Base-by-base conservation (phyloP, 2,329 filamentous ascomycete genomes). In the Elsinoe perseae region DNA sequence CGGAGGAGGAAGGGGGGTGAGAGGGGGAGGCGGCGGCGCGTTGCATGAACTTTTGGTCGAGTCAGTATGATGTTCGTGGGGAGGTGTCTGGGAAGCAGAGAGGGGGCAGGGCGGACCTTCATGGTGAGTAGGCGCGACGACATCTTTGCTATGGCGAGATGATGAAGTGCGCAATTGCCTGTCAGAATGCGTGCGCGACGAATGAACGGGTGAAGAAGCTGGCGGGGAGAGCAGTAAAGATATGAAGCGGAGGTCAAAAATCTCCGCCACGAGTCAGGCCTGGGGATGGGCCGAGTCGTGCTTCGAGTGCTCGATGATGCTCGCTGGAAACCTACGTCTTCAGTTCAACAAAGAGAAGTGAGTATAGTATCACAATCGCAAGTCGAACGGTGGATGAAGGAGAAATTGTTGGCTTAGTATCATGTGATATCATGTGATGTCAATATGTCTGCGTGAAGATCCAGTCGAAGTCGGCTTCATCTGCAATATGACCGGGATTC, bases 111-210 rank as follows among this genome's bases (percentile, higher is more conserved):
- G 57, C 63, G 23, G 67, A 78, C 80, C 72, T 95, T 95, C 90
- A 95, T 96, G 34, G 87, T 91, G 67, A 95, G 78, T 48, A 96
- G 84, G 63, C 90, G 84, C 58, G 86, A 91, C 61, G 91, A 95
- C 83, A 95, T 90, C 44, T 78, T 79, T 71, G 25, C 36, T 30
- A 32, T 30, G 10, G 4, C 21, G 38, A 4, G 9, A 27, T 3
- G 8, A 14, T 16, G 9, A 25, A 7, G 5, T 16, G 48, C 48
- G 28, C 28, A 20, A 21, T 52, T 38, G 28, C 28, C 16, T 10
- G 25, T 14, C 10, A 16, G 10, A 12, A 8, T 3, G 25, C 12
- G n/a, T 16, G 18, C 21, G 7, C 28, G 8, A 32, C 5, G 30
- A 38, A 12, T 52, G 30, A 20, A 7, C 6, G 4, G 48, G 16